Evolutionary conservation across 192 early-diverging fungal genomes (phyloP).

Genomic region (Phycomyces blakesleeanus): DNA sequence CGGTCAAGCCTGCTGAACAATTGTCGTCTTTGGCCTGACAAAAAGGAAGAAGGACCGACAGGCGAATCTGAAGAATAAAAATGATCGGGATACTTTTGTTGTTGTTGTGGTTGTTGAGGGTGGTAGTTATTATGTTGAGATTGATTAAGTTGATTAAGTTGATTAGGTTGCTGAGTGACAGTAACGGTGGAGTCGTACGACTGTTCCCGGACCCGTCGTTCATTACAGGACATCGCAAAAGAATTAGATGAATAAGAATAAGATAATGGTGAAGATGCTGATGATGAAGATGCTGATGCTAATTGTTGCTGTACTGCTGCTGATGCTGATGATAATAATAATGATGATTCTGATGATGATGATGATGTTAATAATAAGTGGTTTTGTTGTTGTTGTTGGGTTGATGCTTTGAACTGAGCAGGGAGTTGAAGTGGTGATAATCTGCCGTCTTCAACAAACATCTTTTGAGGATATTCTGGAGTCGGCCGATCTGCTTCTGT

Average conservation of each 20-base stretch:
- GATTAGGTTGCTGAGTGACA: neutral
- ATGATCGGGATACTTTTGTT: too few species aligned
- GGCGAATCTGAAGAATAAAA: neutral
- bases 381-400: too few species aligned
- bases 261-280: too few species aligned
- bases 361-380: too few species aligned
- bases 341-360: too few species aligned
- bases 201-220: slow-evolving; percentile 6
- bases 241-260: too few species aligned
- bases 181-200: slow-evolving; percentile 20
- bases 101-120: too few species aligned
- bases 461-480: neutral
- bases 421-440: slow-evolving; percentile 28
- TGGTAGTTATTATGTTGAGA: too few species aligned
- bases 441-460: slow-evolving; percentile 14
- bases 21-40: neutral
- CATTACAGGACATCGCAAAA: neutral
- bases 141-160: too few species aligned
- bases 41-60: slow-evolving; percentile 8
- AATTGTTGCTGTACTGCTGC: too few species aligned
- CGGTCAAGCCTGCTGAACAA: neutral
- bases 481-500: neutral
- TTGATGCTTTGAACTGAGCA: slow-evolving; percentile 1
- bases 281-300: too few species aligned
- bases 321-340: too few species aligned